Base-by-base conservation (phyloP, 352 stramenopile genomes). In the Globisporangium okanoganense region DNA sequence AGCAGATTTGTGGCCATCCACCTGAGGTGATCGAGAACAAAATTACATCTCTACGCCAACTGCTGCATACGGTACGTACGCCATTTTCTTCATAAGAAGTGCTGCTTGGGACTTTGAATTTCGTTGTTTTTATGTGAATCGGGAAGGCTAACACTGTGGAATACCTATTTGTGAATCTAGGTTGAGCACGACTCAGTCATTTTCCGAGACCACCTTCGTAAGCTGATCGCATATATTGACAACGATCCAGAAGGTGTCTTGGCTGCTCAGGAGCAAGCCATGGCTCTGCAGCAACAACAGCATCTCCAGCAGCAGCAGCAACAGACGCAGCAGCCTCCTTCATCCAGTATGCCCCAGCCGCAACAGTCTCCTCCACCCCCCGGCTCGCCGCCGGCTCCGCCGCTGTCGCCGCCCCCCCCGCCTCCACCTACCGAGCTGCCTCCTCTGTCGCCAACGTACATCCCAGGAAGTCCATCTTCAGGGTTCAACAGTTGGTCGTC, bases 161-260 rank as follows among this genome's bases (percentile, higher is more conserved):
- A 8, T 22, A 35, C 7, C 18, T 0, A 33, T 38, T 45, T 45
- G 38, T 44, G 24, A 25, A 52, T 38, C 2, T 38, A 95, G 83
- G 79, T 96, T 18, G 83, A 96, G 61, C 65, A 67, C 7, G 85
- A 94, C 65, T 90, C 87, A 2, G 43, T 91, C 6, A 41, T 69
- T 31, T 58, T 96, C 9, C 72, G 87, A 54, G 69, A 90, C 56
- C 71, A 88, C 48, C 65, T 96, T 56, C 79, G 87, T 5, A 56
- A 78, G 18, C 80, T 94, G 56, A 85, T 94, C 41, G 70, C 67
- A 2, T 88, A 73, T 65, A 95, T 95, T 36, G 75, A 95, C 25
- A 57, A 50, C 3, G 80, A 93, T 44, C 84, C 84, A 5, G 56
- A 65, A 5, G 78, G 68, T 20, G 69, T 74, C 13, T 67, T 90